Base-by-base conservation (phyloP, 2,329 filamentous ascomycete species). In the Nothophaeocryptopus gaeumannii region DNA sequence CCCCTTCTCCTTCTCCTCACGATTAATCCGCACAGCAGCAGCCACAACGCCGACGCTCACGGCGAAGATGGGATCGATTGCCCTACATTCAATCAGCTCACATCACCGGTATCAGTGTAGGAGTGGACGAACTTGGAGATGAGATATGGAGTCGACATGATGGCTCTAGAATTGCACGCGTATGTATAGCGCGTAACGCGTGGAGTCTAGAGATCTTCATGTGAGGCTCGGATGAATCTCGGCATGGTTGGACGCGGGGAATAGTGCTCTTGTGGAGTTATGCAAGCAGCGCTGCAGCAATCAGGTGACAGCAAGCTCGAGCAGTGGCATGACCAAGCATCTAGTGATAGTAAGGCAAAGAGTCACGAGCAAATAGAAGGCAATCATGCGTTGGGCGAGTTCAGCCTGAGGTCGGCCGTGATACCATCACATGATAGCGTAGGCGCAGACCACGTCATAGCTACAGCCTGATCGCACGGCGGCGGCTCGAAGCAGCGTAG, bases 41-140 rank as follows among this genome's bases (percentile, higher is more conserved):
- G 75, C 75, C 0, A 68, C 65, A 44, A 72, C 55, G 42, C 75
- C 75, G 47, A 77, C 73, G n/a, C 67, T 67, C 44, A 76, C 58
- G 30, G 75, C 74, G 62, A 78, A 78, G 46, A 77, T 48, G 33
- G 75, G 75, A 50, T 78, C 75, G 45, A 77, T 68, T 39, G 65
- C 59, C 62, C 74, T 77, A 48, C 10, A 15, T 33, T 16, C 38
- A 16, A 39, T 31, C 16, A 29, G 8, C 29, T 38, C 39, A 26
- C 16, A 8, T 8, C 26, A 35, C 14, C 12, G 5, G 10, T 13
- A 13, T 31, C 41, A 44, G 5, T 2, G 13, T 10, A 15, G 13
- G 9, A 11, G 14, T 36, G 5, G 8, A 30, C 46, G n/a, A 47
- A 75, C 73, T 66, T 72, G 38, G 73, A 76, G 55, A 75, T 73